Percentiles rank a stretch among this genome's conserved stretches.
Evolutionary conservation across 306 rosid species (phyloP).

Genomic region (Macrotyloma uniflorum): DNA sequence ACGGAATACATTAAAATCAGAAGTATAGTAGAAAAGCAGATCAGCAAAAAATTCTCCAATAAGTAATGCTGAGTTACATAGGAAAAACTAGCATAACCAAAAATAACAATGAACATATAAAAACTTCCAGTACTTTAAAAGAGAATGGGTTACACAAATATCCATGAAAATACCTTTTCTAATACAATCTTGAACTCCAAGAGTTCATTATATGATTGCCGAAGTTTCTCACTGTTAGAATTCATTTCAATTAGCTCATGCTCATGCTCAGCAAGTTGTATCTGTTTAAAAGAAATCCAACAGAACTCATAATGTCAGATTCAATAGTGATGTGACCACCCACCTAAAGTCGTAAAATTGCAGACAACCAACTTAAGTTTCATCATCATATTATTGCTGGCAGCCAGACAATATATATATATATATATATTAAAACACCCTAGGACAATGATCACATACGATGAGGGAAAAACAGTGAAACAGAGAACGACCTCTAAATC

Average conservation of each 20-base stretch:
- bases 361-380: conserved; percentile 17
- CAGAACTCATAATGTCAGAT: conserved; percentile 30
- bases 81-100: neutral
- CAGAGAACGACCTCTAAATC: conserved; percentile 67
- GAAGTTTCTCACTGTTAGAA: conserved; percentile 79
- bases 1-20: conserved; percentile 30
- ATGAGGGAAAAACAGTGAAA: conserved; percentile 30
- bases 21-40: neutral
- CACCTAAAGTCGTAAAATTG: neutral
- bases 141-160: neutral
- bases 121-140: conserved; percentile 17
- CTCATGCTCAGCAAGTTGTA: conserved; percentile 82
- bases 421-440: conserved; percentile 26
- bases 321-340: conserved; percentile 21
- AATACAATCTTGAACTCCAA: conserved; percentile 88
- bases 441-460: conserved; percentile 15
- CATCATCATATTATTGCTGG: neutral
- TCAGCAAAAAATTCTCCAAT: neutral
- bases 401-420: neutral
- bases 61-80: neutral
- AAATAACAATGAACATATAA: neutral
- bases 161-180: conserved; percentile 63
- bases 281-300: conserved; percentile 50
- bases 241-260: conserved; percentile 82
- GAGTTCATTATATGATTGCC: conserved; percentile 81